These are phyloP conservation scores for Fraxinus angustifolia DNA, from an alignment of 305 asterid species.

Conservation along the genomic window DNA sequence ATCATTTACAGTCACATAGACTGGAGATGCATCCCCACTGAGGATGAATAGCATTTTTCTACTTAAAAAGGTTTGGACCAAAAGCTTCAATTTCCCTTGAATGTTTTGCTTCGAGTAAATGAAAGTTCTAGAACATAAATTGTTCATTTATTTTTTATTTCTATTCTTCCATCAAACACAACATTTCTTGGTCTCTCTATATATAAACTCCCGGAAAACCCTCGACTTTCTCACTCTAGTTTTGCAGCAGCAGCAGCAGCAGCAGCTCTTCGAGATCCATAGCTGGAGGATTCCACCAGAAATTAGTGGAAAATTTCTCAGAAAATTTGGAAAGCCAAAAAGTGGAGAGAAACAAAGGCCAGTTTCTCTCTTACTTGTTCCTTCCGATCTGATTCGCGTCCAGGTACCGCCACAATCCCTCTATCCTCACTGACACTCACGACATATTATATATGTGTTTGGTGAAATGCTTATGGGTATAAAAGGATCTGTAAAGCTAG, in stretches of 20 bases:
- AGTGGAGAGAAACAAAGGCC: not conserved
- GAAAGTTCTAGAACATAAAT: not conserved
- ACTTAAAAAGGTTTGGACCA: not conserved
- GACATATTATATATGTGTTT: not conserved
- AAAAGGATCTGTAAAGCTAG: not conserved
- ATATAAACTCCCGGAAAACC: not conserved
- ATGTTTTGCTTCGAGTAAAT: not conserved
- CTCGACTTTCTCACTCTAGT: not conserved
- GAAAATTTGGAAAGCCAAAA: not conserved
- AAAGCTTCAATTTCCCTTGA: not conserved
- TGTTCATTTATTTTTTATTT: not conserved
- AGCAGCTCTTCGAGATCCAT: not conserved
- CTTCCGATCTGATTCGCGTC: not conserved
- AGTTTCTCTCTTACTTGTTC: not conserved
- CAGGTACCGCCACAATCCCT: not conserved
- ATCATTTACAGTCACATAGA: no score
- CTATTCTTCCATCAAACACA: not conserved
- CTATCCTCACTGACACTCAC: not conserved
- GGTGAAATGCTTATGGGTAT: not conserved
- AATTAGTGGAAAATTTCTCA: not conserved
- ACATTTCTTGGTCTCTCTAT: not conserved
- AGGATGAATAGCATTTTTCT: no score
- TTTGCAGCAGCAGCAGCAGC: not conserved
- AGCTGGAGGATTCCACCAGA: not conserved
- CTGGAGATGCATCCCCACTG: no score